Conservation (phyloP, 176 grass and related monocot species). For the Aegilops sharonensis region DNA sequence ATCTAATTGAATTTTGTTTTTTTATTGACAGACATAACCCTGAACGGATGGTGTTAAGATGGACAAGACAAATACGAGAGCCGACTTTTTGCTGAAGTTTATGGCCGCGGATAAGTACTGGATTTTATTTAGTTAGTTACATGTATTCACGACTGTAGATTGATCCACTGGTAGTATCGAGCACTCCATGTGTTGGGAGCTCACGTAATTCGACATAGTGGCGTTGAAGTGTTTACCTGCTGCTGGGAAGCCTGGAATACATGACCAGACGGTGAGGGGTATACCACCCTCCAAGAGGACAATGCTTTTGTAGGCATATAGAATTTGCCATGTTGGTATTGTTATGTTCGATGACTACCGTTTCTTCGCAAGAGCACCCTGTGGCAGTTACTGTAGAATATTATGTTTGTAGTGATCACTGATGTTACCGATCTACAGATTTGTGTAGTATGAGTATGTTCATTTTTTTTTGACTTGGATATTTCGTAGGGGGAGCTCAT, state of each 20-base stretch:
- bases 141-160: not conserved
- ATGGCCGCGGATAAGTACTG: not conserved
- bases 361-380: not conserved
- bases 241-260: not conserved
- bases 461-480: too few species aligned
- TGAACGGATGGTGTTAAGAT: not conserved
- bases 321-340: not conserved
- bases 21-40: not conserved
- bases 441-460: not conserved
- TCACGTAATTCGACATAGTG: not conserved
- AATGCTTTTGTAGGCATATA: not conserved
- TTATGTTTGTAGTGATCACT: not conserved
- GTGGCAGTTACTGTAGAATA: not conserved
- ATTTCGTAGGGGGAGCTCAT: not conserved
- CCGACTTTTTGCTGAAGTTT: not conserved
- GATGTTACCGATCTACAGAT: not conserved
- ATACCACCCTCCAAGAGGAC: not conserved
- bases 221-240: not conserved
- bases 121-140: not conserved
- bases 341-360: not conserved
- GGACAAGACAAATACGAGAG: not conserved
- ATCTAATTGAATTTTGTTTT: not conserved
- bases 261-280: not conserved
- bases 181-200: not conserved
- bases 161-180: not conserved